These are phyloP conservation scores for Aureobasidium melanogenum DNA, from an alignment of 2,329 filamentous ascomycete genomes.

Conservation along the genomic window DNA sequence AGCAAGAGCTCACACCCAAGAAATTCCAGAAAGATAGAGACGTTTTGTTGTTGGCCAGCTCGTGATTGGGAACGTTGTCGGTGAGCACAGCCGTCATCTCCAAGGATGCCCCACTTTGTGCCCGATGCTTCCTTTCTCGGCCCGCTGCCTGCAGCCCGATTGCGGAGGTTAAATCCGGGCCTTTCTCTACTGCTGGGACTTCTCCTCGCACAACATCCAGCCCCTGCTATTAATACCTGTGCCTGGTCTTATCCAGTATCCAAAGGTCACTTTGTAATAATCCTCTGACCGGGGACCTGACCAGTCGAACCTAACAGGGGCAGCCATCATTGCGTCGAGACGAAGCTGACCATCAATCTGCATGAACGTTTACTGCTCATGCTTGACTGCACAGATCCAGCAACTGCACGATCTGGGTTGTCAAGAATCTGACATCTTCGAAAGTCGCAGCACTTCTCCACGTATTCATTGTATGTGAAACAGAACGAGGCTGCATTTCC, in stretches of 20 bases:
- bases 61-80: conserved; percentile 8
- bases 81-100: conserved; percentile 7
- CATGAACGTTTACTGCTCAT: not conserved
- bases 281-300: not conserved
- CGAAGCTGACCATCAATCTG: not conserved
- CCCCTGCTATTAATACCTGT: conserved; percentile 1
- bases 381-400: not conserved
- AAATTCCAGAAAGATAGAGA: not conserved
- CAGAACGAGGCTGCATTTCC: not conserved
- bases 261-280: not conserved
- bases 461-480: not conserved
- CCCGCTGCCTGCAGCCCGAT: conserved; percentile 1
- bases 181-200: not conserved
- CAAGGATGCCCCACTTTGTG: conserved; percentile 6
- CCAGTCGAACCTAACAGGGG: not conserved
- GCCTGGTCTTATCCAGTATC: not conserved
- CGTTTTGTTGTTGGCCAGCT: not conserved
- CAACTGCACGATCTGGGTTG: not conserved
- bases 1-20: not conserved
- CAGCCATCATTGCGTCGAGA: not conserved
- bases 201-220: not conserved
- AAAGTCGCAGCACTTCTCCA: not conserved
- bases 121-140: not conserved
- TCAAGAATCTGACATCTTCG: not conserved
- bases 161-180: conserved; percentile 5